A percentile compares a stretch with the other conserved stretches of the same genome.
phyloP scores from a whole-genome alignment of 148 eudicot species.

The Polygonum aviculare region DNA sequence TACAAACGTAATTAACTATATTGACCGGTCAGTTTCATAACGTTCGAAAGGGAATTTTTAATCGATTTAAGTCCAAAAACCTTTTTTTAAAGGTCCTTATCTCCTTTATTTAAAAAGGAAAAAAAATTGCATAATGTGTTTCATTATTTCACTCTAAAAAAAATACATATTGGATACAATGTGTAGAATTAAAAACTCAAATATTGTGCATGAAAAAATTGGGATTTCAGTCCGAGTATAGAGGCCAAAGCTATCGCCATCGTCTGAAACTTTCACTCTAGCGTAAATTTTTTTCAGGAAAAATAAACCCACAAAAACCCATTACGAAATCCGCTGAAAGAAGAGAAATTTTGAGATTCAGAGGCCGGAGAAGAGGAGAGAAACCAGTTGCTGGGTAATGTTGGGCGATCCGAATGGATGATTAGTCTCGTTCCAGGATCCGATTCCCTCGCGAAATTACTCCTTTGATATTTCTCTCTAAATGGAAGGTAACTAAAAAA shows the following conservation, averaged over 20 bases:
- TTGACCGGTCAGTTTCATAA: too few species aligned
- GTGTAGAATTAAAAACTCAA: background rate
- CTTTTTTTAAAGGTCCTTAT: too few species aligned
- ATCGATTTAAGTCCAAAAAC: too few species aligned
- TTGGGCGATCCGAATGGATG: background rate
- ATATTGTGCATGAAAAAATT: background rate
- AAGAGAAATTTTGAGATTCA: background rate
- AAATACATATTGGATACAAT: background rate
- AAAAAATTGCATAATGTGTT: too few species aligned
- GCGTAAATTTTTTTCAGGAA: background rate
- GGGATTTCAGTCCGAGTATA: background rate
- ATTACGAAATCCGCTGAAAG: background rate
- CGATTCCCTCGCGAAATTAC: background rate
- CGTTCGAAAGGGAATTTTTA: too few species aligned
- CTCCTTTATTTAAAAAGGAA: too few species aligned
- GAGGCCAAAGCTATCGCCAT: background rate
- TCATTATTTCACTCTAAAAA: too few species aligned
- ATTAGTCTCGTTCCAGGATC: constrained; percentile 6
- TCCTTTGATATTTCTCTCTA: background rate
- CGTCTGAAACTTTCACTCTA: background rate
- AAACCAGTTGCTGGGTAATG: background rate
- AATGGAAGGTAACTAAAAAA: constrained; percentile 11
- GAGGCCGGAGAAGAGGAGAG: background rate
- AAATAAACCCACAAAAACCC: background rate
- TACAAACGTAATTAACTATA: too few species aligned